Base-by-base conservation (phyloP, 192 early-diverging fungal species). In the Entomortierella parvispora region DNA sequence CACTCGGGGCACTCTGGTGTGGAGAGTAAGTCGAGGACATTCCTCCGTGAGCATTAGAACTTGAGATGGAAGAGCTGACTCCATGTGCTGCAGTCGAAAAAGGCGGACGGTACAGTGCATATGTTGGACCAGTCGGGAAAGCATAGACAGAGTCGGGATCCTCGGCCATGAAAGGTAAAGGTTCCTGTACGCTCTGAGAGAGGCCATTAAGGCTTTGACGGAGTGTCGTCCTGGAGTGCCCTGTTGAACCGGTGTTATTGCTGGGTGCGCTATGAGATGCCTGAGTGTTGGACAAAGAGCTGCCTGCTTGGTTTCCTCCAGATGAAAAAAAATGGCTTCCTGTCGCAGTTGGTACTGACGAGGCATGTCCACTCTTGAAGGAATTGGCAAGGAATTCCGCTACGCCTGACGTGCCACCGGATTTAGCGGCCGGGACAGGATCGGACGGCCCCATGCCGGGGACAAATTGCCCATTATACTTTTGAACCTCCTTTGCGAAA, bases 371-470 rank as follows among this genome's bases (percentile, higher is more conserved):
- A 26, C 58, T 62, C 61, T 77, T 77, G 55, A 77, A 64, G 4
- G 74, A 77, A 40, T 77, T 77, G 10, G 62, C 74, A 0, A 77
- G 26, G 28, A 77, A 77, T 47, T 77, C 74, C 20, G 74, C 66
- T 2, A 77, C 65, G 3, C 74, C 74, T 1, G 65, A 53, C 11
- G 56, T 51, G 25, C 65, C 46, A 11, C 65, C 42, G 1, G 65
- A 8, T 32, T 77, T 77, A 2, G 61, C 25, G 20, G 62, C 62
- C 3, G 33, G 18, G 10, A 42, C 54, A n/a, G 53, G 46, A 1
- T 70, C 65, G 2, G 61, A 28, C 23, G 69, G 69, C 0, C 65
- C 69, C 69, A 80, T 80, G 37, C 68, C 69, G 26, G 55, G 46
- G 10, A 71, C 58, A 45, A 71, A 70, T 25, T 68, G 68, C 12